Evolutionary conservation across 345 rosid species (phyloP).

Genomic region (Salix viminalis): DNA sequence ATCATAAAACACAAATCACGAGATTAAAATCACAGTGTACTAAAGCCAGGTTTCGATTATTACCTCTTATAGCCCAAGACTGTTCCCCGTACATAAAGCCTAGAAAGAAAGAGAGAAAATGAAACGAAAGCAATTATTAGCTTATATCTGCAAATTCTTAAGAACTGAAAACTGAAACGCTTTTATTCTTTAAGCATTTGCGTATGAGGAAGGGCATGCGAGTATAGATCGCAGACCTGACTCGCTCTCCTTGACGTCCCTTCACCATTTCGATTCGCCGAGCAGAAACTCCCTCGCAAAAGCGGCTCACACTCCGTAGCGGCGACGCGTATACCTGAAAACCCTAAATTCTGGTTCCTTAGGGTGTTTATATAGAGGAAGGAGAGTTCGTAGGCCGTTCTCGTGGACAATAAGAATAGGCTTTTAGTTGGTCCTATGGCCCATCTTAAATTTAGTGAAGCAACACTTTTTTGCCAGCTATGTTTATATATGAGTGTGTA

Average conservation of each 20-base stretch:
- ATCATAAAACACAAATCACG: not conserved
- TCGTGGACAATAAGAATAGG: not conserved
- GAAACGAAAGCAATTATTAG: not conserved
- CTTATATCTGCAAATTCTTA: not conserved
- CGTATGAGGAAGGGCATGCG: not conserved
- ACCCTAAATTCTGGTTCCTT: not conserved
- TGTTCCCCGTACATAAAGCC: not conserved
- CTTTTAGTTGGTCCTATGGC: not conserved
- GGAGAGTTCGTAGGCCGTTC: not conserved
- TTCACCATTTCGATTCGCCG: not conserved
- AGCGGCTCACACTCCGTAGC: not conserved
- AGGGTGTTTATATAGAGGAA: not conserved
- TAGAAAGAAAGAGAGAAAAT: not conserved
- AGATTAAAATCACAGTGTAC: not conserved
- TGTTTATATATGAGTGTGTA: too few relatives aligned
- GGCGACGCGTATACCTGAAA: not conserved
- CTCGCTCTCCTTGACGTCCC: not conserved
- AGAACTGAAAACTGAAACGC: not conserved
- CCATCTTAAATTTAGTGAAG: not conserved
- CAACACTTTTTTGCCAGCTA: too few relatives aligned
- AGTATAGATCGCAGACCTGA: not conserved
- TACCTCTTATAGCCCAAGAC: not conserved
- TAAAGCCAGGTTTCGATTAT: not conserved
- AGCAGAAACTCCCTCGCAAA: not conserved
- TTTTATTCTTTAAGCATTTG: not conserved